phyloP scores from a whole-genome alignment of 768 basidiomycete genomes.

The Mycena filopes region DNA sequence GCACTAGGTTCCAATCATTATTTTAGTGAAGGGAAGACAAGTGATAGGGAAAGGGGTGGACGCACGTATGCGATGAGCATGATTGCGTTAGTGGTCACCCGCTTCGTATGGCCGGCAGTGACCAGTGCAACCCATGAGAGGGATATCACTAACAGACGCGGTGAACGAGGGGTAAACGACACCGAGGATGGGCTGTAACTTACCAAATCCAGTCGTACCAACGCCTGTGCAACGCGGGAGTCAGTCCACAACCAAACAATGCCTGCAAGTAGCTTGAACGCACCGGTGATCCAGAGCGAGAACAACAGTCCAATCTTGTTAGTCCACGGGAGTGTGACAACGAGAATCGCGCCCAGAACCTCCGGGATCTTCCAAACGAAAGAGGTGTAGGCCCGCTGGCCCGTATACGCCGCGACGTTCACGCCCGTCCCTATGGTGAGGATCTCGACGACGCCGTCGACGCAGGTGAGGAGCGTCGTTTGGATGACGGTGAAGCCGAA shows the following conservation, averaged over 20 bases:
- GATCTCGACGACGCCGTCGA: slow-evolving; percentile 61
- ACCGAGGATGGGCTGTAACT: background rate
- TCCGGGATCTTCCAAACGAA: slow-evolving; percentile 61
- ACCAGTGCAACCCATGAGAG: slow-evolving; percentile 74
- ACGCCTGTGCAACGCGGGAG: slow-evolving; percentile 50
- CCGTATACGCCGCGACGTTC: slow-evolving; percentile 52
- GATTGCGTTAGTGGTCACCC: slow-evolving; percentile 76
- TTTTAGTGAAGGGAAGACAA: no score
- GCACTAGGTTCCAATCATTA: no score
- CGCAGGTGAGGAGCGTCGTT: slow-evolving; percentile 64
- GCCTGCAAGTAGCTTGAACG: slow-evolving; percentile 5
- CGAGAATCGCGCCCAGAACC: slow-evolving; percentile 57
- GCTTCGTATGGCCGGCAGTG: slow-evolving; percentile 79
- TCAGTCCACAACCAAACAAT: background rate
- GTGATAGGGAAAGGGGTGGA: no score
- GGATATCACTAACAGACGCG: slow-evolving; percentile 46
- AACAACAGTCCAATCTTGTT: slow-evolving; percentile 62
- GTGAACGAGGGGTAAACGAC: background rate
- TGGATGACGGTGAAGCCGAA: slow-evolving; percentile 61
- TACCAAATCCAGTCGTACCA: slow-evolving; percentile 64
- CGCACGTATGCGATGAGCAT: slow-evolving; percentile 71
- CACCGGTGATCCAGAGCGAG: slow-evolving; percentile 53
- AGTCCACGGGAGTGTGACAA: slow-evolving; percentile 61
- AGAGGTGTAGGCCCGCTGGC: slow-evolving; percentile 60
- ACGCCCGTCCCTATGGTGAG: slow-evolving; percentile 64